These are phyloP conservation scores for Orbilia javanica DNA, from an alignment of 2,329 filamentous ascomycete species.

Conservation along the genomic window DNA sequence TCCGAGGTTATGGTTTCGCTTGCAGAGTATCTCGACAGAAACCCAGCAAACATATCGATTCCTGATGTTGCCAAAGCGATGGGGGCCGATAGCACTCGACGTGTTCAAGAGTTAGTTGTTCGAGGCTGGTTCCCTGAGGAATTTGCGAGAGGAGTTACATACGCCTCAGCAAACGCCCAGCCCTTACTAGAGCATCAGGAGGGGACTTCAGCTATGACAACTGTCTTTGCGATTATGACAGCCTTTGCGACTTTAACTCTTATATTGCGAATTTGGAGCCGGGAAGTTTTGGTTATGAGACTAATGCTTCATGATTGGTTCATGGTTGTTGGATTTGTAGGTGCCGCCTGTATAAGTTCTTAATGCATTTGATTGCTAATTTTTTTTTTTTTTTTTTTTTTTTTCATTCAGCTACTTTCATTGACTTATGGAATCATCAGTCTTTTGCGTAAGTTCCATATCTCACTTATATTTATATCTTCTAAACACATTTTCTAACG, in stretches of 20 bases:
- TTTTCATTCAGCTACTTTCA: constrained; percentile 32
- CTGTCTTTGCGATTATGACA: constrained; percentile 26
- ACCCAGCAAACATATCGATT: constrained; percentile 20
- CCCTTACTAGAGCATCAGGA: constrained; percentile 13
- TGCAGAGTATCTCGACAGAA: constrained; percentile 10
- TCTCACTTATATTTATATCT: neutral
- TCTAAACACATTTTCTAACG: neutral
- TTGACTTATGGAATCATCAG: constrained; percentile 40
- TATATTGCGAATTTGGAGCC: constrained; percentile 39
- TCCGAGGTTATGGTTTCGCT: constrained; percentile 14
- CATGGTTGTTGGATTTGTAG: constrained; percentile 52
- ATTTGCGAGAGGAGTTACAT: constrained; percentile 13
- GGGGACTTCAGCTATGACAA: constrained; percentile 16
- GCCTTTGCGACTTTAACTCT: constrained; percentile 28
- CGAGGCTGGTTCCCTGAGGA: constrained; percentile 24
- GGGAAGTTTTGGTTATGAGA: constrained; percentile 39
- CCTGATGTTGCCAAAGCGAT: constrained; percentile 13
- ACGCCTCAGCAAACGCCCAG: constrained; percentile 15
- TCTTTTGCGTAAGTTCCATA: constrained; percentile 44
- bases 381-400: neutral
- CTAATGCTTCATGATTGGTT: constrained; percentile 53
- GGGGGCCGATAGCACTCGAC: constrained; percentile 22
- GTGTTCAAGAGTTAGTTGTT: constrained; percentile 13
- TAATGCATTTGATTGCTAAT: neutral
- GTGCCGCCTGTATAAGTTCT: no score